Percentiles rank a stretch among this genome's conserved stretches.
phyloP scores from a whole-genome alignment of 2,329 filamentous ascomycete genomes.

The Triangularia verruculosa region DNA sequence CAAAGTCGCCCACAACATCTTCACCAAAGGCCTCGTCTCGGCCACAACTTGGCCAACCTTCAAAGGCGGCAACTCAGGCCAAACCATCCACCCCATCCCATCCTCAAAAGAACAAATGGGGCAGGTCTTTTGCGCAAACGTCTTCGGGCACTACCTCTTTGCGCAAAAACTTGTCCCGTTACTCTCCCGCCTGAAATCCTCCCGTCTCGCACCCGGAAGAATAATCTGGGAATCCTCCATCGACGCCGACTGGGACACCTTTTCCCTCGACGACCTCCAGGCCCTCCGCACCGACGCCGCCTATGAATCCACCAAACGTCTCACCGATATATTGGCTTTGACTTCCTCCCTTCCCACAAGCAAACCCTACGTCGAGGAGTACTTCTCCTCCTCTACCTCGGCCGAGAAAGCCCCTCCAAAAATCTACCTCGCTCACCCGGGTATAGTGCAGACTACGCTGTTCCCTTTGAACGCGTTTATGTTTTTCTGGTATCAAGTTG shows the following conservation, averaged over 20 bases:
- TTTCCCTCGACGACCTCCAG: conserved; percentile 73
- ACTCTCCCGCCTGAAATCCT: conserved; percentile 49
- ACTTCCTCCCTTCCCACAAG: conserved; percentile 67
- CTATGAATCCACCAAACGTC: conserved; percentile 84
- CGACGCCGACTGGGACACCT: conserved; percentile 56
- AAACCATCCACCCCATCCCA: conserved; percentile 44
- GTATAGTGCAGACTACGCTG: conserved; percentile 79
- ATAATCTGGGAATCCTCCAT: conserved; percentile 87
- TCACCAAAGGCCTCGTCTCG: conserved; percentile 61
- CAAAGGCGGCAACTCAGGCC: conserved; percentile 60
- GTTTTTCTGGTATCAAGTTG: conserved; percentile 63
- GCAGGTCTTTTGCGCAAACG: conserved; percentile 83
- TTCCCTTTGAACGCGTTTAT: conserved; percentile 71
- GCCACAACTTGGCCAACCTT: conserved; percentile 73
- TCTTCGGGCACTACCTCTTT: conserved; percentile 94
- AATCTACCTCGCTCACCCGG: conserved; percentile 79
- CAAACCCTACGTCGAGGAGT: conserved; percentile 53
- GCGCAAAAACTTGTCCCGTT: conserved; percentile 76
- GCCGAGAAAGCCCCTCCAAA: conserved; percentile 26
- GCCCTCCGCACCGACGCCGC: conserved; percentile 59
- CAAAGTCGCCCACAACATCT: conserved; percentile 49
- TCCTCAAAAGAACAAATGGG: conserved; percentile 57
- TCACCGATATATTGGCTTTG: conserved; percentile 80
- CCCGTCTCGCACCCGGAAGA: conserved; percentile 49
- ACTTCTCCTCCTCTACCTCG: conserved; percentile 50